These are phyloP conservation scores for Candida taoyuanica DNA, from an alignment of 805 yeast genomes.

Conservation along the genomic window DNA sequence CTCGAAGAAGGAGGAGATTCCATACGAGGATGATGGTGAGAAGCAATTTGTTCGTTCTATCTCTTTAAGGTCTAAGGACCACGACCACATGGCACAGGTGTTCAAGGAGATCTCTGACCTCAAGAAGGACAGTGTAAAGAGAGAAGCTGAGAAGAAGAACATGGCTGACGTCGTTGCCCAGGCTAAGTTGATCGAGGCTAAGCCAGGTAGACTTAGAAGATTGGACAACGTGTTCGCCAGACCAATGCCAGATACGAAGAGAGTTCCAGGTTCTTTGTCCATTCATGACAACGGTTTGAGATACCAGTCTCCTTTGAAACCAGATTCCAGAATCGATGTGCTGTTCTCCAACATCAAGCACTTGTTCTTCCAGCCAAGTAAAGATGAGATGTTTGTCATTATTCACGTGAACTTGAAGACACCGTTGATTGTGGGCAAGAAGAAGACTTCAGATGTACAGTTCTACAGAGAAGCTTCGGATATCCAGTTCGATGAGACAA, in stretches of 20 bases:
- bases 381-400: constrained; percentile 87
- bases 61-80: constrained; percentile 84
- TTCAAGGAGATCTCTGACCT: constrained; percentile 86
- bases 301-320: constrained; percentile 79
- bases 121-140: constrained; percentile 85
- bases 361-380: constrained; percentile 91
- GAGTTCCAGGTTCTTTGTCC: constrained; percentile 84
- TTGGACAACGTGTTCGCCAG: constrained; percentile 86
- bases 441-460: constrained; percentile 92
- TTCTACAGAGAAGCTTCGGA: constrained; percentile 96
- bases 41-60: constrained; percentile 83
- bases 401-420: constrained; percentile 89
- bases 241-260: constrained; percentile 96
- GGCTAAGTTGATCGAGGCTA: constrained; percentile 77
- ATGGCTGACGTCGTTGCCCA: constrained; percentile 93
- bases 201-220: constrained; percentile 79
- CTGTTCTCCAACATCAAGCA: constrained; percentile 89
- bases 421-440: constrained; percentile 93
- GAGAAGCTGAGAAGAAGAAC: constrained; percentile 86
- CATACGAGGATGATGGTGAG: constrained; percentile 85
- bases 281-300: constrained; percentile 96
- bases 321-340: constrained; percentile 84
- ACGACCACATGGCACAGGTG: constrained; percentile 85
- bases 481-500: constrained; percentile 94
- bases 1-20: constrained; percentile 71